Evolutionary conservation across 2,329 filamentous ascomycete species (phyloP).

Genomic region (Fusarium multiceps): DNA sequence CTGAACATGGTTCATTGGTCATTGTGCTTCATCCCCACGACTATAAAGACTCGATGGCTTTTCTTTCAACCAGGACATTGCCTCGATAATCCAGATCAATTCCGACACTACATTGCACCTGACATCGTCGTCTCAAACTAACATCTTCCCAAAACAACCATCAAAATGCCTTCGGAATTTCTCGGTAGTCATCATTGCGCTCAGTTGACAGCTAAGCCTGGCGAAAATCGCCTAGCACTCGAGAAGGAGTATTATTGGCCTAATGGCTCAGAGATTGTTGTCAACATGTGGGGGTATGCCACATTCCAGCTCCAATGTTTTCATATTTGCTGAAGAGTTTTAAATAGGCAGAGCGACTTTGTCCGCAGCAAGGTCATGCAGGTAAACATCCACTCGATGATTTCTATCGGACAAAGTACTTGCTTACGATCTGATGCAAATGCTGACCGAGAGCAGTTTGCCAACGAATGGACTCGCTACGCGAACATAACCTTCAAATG

Average conservation of each 20-base stretch:
- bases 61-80: too few species aligned
- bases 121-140: neutral
- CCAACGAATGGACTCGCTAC: neutral
- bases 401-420: too few species aligned
- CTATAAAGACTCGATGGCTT: too few species aligned
- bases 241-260: neutral
- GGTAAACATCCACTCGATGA: neutral
- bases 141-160: neutral
- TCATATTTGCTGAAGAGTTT: neutral
- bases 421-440: too few species aligned
- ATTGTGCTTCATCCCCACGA: too few species aligned
- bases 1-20: too few species aligned
- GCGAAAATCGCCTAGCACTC: neutral
- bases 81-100: too few species aligned
- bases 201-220: neutral
- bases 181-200: neutral
- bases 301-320: rapidly evolving
- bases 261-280: neutral
- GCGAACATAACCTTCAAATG: neutral
- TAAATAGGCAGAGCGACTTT: neutral
- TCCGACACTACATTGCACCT: too few species aligned
- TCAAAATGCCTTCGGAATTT: neutral
- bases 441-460: neutral
- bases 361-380: neutral
- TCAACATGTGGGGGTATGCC: neutral